A percentile compares a stretch with the other conserved stretches of the same genome.
phyloP scores from a whole-genome alignment of 2,329 filamentous ascomycete species.

The Xenoacremonium recifei region DNA sequence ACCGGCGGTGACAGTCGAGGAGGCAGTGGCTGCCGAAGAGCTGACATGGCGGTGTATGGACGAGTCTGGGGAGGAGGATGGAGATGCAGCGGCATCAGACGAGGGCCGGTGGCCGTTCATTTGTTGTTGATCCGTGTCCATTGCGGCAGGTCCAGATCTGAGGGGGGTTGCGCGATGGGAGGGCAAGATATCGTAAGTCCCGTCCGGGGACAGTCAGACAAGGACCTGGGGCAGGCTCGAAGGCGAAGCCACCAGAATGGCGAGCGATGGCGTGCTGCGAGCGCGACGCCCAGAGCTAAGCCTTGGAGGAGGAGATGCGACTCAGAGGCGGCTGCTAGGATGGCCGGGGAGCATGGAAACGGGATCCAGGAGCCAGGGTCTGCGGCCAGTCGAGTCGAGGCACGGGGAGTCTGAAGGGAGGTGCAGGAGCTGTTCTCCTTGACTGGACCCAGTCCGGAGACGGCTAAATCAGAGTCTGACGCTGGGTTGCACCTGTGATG shows the following conservation, averaged over 20 bases:
- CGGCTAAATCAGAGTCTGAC: too few relatives aligned
- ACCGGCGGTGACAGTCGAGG: constrained; percentile 1
- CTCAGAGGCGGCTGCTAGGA: too few relatives aligned
- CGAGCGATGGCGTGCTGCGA: constrained; percentile 28
- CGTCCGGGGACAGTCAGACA: constrained; percentile 20
- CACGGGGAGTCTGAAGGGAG: too few relatives aligned
- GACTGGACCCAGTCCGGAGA: too few relatives aligned
- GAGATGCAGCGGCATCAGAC: constrained; percentile 15
- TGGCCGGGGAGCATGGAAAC: too few relatives aligned
- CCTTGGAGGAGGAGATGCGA: too few relatives aligned
- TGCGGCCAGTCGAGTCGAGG: too few relatives aligned
- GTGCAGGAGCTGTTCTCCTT: too few relatives aligned
- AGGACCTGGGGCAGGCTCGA: constrained; percentile 18
- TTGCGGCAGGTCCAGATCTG: constrained; percentile 21
- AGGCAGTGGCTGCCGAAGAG: constrained; percentile 6
- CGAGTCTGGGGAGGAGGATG: constrained; percentile 5
- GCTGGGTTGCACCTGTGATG: too few relatives aligned
- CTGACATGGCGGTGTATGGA: constrained; percentile 21
- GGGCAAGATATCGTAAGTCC: constrained; percentile 28
- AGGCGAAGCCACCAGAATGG: constrained; percentile 26
- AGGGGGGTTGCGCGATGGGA: constrained; percentile 27
- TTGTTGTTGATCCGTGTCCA: constrained; percentile 23
- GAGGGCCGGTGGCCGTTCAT: constrained; percentile 24
- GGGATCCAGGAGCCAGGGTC: too few relatives aligned
- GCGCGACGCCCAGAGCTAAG: constrained; percentile 14